Evolutionary conservation across 73 alveolate species (phyloP), one percentile per base, ranked within the genome.

Genomic region (Symbiodinium natans): DNA sequence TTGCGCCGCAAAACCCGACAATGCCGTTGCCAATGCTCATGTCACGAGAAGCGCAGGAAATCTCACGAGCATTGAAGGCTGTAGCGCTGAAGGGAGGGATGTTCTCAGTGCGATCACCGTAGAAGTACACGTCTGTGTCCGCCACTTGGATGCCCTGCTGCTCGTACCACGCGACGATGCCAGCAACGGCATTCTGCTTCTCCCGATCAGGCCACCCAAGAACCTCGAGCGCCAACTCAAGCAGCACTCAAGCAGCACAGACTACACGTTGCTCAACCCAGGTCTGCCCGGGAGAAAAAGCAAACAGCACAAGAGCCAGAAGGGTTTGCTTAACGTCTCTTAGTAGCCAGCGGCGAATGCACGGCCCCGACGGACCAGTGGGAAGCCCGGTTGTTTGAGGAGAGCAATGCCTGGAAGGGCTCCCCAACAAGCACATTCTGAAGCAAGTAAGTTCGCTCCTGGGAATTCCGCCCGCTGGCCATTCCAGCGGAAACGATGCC

Each of bases 81-180:
- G 95, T 59, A 2, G 86, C 63, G 41, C 74, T 46, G 95, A 88
- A 88, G 46, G 95, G 86, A 19, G 95, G 86, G 36, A 88, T 88
- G 95, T 88, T 88, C 95, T 41, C 95, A 2, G 95, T 88, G 86
- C 85, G 85, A 29, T 88, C 95, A 33, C 95, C 95, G 46, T 59
- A 88, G 71, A 88, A 88, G 95, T 88, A 59, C 48, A 88, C 95
- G 29, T 88, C 41, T 19, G 8, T 19, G n/a, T 42, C 84, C 42
- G 86, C 41, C 34, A 63, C 38, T 40, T 34, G 59, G 71, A 88
- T 88, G 85, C 95, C 95, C 27, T 56, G 43, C 86, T 56, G 41
- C 33, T 56, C 85, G 74, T 88, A 88, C 95, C 95, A 88, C 11
- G 42, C 71, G 4, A 88, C 73, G 17, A 88, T 88, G 68, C 86